Base-by-base conservation (phyloP, 345 rosid species). In the Arabis hirsuta region DNA sequence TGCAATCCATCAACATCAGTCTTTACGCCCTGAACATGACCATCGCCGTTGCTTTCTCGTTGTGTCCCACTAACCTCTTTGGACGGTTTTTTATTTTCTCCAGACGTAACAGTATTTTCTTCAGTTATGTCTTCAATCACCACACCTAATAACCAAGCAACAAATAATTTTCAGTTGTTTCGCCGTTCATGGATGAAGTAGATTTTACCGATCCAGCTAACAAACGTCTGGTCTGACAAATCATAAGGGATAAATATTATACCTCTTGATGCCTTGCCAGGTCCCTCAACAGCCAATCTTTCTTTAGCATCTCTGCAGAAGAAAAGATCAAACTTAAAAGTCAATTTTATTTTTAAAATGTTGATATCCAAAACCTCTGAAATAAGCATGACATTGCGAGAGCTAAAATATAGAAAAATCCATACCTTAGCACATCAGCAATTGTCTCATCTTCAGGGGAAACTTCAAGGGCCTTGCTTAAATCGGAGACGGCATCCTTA, bases 401-500 rank as follows among this genome's bases (percentile, higher is more conserved):
- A 63, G 12, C 19, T 22, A 1, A 52, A 58, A 22, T 31, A 60
- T 34, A 26, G 16, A 36, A 54, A 57, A 55, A 69, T 45, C 32
- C 55, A 72, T 83, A 92, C 99, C 96, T 92, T 62, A 92, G 72
- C 41, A 90, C 92, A 71, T 83, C 84, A 0, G 88, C 84, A 73
- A 96, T 83, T 12, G 95, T 96, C 77, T 90, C 98, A 62, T 92
- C 99, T 72, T 83, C 91, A 50, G 97, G 95, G 52, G 89, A 90
- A 69, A 83, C 81, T 81, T 96, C 92, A 74, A 36, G 87, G 64
- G 98, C 98, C 64, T 86, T 84, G 61, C 81, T 82, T 84, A 96
- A 79, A 81, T 90, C 92, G 38, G 84, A 85, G 75, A 88, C 83
- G 29, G 98, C 98, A 81, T 86, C 94, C 99, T 96, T 67, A 59